phyloP scores from a whole-genome alignment of 73 alveolate genomes.

The Tetrahymena malaccensis region DNA sequence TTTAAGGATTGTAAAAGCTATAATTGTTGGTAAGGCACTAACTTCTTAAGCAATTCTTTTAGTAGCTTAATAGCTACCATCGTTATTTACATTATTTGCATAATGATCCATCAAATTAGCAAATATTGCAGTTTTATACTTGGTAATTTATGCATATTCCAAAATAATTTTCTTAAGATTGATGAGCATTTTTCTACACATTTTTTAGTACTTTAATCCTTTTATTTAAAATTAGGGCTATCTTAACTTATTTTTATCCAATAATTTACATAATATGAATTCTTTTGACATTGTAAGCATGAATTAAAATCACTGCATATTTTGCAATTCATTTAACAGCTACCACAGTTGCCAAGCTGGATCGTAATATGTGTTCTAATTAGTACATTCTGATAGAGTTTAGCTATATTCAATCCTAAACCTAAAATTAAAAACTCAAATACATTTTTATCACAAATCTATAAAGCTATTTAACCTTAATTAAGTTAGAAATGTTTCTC shows the following conservation, averaged over 20 bases:
- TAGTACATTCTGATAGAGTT: background rate
- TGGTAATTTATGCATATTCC: background rate
- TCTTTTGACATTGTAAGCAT: background rate
- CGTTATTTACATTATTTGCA: background rate
- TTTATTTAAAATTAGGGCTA: too few species aligned
- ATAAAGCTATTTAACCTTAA: too few species aligned
- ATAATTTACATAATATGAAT: background rate
- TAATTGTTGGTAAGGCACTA: background rate
- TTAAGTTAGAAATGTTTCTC: too few species aligned
- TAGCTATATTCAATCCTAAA: background rate
- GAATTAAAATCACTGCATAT: background rate
- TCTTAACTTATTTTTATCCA: too few species aligned
- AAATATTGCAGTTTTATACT: background rate
- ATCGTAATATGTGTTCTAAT: background rate
- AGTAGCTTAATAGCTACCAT: background rate
- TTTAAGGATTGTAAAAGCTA: background rate
- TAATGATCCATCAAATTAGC: background rate
- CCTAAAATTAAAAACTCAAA: too few species aligned
- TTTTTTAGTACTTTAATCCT: background rate
- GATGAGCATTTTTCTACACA: background rate
- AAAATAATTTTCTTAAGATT: too few species aligned
- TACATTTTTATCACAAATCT: background rate
- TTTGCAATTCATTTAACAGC: background rate
- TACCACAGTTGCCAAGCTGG: background rate
- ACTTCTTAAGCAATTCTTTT: background rate